phyloP scores from a whole-genome alignment of 805 yeast species.

The Priceomyces medius region DNA sequence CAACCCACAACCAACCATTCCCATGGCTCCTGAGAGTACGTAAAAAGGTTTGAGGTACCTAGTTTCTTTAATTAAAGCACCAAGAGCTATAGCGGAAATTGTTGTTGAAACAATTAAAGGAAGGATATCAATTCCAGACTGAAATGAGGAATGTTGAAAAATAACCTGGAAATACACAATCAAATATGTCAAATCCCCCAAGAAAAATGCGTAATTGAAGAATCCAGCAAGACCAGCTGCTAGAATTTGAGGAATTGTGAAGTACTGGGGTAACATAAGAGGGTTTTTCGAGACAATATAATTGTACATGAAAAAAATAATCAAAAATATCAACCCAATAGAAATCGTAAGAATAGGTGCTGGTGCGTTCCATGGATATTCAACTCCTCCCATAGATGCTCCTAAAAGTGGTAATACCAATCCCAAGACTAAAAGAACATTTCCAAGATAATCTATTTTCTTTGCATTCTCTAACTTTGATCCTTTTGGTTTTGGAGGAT shows the following conservation, averaged over 20 bases:
- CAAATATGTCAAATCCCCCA: conserved; percentile 32
- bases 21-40: conserved; percentile 27
- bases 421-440: conserved; percentile 40
- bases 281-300: conserved; percentile 44
- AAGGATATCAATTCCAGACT: conserved; percentile 37
- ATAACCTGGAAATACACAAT: conserved; percentile 42
- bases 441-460: conserved; percentile 52
- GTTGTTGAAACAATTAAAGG: conserved; percentile 36
- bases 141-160: conserved; percentile 30
- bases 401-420: conserved; percentile 47
- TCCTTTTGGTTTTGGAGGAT: conserved; percentile 48
- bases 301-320: conserved; percentile 40
- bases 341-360: conserved; percentile 49
- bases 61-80: conserved; percentile 28
- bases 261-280: conserved; percentile 43
- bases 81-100: conserved; percentile 28
- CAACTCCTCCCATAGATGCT: conserved; percentile 53
- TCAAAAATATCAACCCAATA: conserved; percentile 41
- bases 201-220: conserved; percentile 39
- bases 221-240: conserved; percentile 38
- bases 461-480: conserved; percentile 35
- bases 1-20: conserved; percentile 35
- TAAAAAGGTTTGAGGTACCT: conserved; percentile 30
- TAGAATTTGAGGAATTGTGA: conserved; percentile 34
- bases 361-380: conserved; percentile 53